Evolutionary conservation across 257 asterid genomes (phyloP), one percentile per base, ranked within the genome.

Genomic region (Solanum chilense): DNA sequence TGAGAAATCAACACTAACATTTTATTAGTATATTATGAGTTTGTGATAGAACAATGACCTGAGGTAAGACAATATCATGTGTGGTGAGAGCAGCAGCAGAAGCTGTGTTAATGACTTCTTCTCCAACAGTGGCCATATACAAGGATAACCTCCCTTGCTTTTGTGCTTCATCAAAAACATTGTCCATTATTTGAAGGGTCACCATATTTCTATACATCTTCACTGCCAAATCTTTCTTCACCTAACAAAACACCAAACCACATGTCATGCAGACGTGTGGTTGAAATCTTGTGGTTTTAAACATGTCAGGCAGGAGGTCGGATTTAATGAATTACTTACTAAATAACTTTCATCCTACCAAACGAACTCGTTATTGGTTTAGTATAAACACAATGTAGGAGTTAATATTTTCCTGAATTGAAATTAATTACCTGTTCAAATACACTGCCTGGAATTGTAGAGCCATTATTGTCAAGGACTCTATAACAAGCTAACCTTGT

Each of bases 401-500:
- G 9, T 49, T 5, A 18, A 4, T 16, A 3, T 52, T 52, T 52
- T 56, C n/a, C n/a, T 52, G n/a, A 52, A 6, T 25, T 76, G 7
- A 42, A 42, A 69, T 23, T 88, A n/a, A 69, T 18, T 91, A 94
- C 99, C 98, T 93, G 92, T 85, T 92, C 91, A 78, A 89, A 93
- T 87, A 10, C 90, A 90, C 89, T 86, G 87, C 93, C 92, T 39
- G 91, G 12, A 42, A 94, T 89, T 14, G 89, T 91, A 87, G 74
- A 88, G 68, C 99, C 99, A 88, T 95, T 89, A 9, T 95, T 94
- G 20, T 94, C 96, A 12, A 97, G 97, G 20, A 95, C 96, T 1
- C 96, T 96, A 87, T 93, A 97, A 88, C 99, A 97, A 12, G 99
- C 96, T 71, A 95, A 82, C 91, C 98, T 94, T 86, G 90, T 92